phyloP scores from a whole-genome alignment of 1,284 basidiomycete genomes.

The Trametes versicolor region DNA sequence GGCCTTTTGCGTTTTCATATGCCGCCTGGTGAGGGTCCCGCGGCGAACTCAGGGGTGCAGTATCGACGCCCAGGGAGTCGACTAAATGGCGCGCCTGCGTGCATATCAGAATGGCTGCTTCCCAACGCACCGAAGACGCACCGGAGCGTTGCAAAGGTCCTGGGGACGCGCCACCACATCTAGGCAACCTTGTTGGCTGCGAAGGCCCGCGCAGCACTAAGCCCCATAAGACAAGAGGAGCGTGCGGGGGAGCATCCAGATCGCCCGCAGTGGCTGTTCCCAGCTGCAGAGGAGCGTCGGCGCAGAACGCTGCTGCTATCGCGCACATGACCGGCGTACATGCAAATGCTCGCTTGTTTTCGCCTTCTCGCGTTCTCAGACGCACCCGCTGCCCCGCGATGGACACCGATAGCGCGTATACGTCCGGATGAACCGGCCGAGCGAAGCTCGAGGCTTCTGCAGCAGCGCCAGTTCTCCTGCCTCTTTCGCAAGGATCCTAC shows the following conservation, averaged over 20 bases:
- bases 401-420: constrained; percentile 7
- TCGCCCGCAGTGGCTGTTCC: constrained; percentile 7
- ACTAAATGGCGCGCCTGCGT: constrained; percentile 3
- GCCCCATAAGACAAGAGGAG: constrained; percentile 23
- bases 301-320: background rate
- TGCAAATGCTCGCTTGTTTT: constrained; percentile 11
- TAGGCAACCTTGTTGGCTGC: constrained; percentile 33
- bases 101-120: constrained; percentile 19
- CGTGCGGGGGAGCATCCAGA: background rate
- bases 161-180: constrained; percentile 20
- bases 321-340: constrained; percentile 11
- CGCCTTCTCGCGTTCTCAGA: constrained; percentile 5
- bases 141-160: constrained; percentile 13
- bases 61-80: background rate
- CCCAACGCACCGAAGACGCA: constrained; percentile 15
- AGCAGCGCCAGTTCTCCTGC: constrained; percentile 10
- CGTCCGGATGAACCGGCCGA: constrained; percentile 17
- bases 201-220: constrained; percentile 22
- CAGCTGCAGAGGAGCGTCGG: background rate
- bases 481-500: constrained; percentile 4
- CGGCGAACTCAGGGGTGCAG: constrained; percentile 1
- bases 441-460: background rate
- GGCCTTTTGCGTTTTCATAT: constrained; percentile 7
- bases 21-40: background rate
- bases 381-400: background rate